phyloP scores from a whole-genome alignment of 2,329 filamentous ascomycete species.

The Botrytis galanthina region DNA sequence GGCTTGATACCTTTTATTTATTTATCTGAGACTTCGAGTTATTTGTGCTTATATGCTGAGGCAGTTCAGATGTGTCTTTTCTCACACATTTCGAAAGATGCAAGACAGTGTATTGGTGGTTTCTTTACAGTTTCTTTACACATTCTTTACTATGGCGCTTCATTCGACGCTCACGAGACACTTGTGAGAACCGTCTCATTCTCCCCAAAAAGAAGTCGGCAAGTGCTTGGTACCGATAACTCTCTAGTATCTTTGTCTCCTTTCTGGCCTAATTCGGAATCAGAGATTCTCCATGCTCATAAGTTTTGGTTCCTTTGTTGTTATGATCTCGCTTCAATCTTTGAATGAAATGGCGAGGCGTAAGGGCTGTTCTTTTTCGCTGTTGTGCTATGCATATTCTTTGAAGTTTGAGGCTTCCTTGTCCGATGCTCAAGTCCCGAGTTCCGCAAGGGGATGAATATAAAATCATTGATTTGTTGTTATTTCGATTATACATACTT shows the following conservation, averaged over 20 bases:
- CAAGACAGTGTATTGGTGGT: background rate
- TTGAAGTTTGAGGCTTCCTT: background rate
- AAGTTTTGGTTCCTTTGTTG: background rate
- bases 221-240: background rate
- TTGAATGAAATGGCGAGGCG: background rate
- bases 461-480: background rate
- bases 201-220: no score
- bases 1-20: background rate
- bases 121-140: background rate
- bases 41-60: background rate
- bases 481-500: background rate
- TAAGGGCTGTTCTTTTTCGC: background rate
- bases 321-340: background rate
- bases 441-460: background rate
- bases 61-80: background rate
- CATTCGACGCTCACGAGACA: background rate
- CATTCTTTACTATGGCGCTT: background rate
- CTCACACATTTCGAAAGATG: no score
- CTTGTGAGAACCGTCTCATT: background rate
- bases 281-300: background rate
- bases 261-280: background rate
- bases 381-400: slow-evolving; percentile 2
- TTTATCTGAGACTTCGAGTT: background rate
- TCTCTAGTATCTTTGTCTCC: background rate
- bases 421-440: background rate